A percentile compares a stretch with the other conserved stretches of the same genome.
These are phyloP conservation scores for Phytophthora cryptogea DNA, from an alignment of 352 stramenopile genomes.

Conservation along the genomic window DNA sequence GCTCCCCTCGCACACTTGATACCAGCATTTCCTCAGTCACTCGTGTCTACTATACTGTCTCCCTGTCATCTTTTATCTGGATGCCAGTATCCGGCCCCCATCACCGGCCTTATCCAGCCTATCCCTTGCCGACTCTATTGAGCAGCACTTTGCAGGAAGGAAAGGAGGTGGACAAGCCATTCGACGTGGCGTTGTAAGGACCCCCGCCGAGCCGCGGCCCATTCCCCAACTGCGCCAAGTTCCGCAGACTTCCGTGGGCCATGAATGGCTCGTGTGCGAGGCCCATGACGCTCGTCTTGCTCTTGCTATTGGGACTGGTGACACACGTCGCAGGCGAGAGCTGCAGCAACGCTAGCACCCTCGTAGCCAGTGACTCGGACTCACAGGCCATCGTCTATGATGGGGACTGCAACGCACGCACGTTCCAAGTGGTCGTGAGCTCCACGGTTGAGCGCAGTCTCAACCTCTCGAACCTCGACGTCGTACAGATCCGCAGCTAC, in stretches of 20 bases:
- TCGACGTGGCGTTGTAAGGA: slow-evolving; percentile 28
- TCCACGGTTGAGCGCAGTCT: slow-evolving; percentile 42
- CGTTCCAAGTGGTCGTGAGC: slow-evolving; percentile 45
- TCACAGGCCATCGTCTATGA: slow-evolving; percentile 64
- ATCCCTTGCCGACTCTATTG: slow-evolving; percentile 24
- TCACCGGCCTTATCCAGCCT: slow-evolving; percentile 3
- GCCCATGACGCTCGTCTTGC: slow-evolving; percentile 4
- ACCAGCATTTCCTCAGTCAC: background rate
- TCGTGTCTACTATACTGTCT: background rate
- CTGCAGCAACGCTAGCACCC: slow-evolving; percentile 47
- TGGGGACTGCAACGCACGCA: slow-evolving; percentile 41
- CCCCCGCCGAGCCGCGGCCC: background rate
- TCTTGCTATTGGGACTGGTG: slow-evolving; percentile 12
- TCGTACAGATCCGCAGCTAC: slow-evolving; percentile 51
- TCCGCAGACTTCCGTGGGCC: slow-evolving; percentile 11
- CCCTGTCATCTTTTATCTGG: background rate
- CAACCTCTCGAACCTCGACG: slow-evolving; percentile 69
- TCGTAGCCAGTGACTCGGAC: slow-evolving; percentile 41
- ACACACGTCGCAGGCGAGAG: slow-evolving; percentile 9
- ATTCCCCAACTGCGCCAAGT: slow-evolving; percentile 23
- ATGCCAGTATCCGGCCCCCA: background rate
- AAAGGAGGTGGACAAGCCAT: no score
- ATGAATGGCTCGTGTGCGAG: slow-evolving; percentile 32
- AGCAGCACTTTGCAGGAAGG: slow-evolving; percentile 17
- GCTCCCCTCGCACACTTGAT: background rate